Evolutionary conservation across 1,139 yeast species (phyloP).

Genomic region (Geotrichum fermentans): DNA sequence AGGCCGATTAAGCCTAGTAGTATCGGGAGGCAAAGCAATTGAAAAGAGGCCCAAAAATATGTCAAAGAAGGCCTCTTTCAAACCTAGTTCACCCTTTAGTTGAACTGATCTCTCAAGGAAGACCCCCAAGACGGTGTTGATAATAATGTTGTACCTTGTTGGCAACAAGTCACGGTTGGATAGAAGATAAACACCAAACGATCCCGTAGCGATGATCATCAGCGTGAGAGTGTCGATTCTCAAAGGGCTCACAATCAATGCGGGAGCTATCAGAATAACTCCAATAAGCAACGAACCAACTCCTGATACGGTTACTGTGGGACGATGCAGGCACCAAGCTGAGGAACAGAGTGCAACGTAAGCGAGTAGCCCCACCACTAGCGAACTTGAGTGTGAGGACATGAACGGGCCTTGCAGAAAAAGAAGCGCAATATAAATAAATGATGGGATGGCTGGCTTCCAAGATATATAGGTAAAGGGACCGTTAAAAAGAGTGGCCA

Average conservation of each 20-base stretch:
- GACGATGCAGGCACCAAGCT: conserved; percentile 19
- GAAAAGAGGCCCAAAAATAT: conserved; percentile 13
- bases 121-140: conserved; percentile 22
- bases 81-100: conserved; percentile 13
- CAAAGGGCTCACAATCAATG: conserved; percentile 8
- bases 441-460: conserved; percentile 14
- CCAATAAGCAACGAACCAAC: conserved; percentile 14
- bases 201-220: conserved; percentile 34
- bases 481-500: conserved; percentile 17
- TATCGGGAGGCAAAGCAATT: conserved; percentile 15
- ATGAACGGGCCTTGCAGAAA: conserved; percentile 16
- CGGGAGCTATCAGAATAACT: conserved; percentile 13
- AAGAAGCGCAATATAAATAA: conserved; percentile 13
- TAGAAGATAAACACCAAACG: conserved; percentile 36
- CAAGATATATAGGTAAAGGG: conserved; percentile 16
- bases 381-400: conserved; percentile 10
- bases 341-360: conserved; percentile 13
- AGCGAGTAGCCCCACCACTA: conserved; percentile 5
- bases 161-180: conserved; percentile 35
- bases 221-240: conserved; percentile 25
- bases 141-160: conserved; percentile 33
- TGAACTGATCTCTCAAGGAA: conserved; percentile 20
- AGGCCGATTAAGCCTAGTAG: conserved; percentile 13
- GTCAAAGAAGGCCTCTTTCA: conserved; percentile 11
- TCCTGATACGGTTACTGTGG: conserved; percentile 15